A percentile compares a stretch with the other conserved stretches of the same genome.
Evolutionary conservation across 768 basidiomycete species (phyloP).

Genomic region (Butyriboletus loyo): DNA sequence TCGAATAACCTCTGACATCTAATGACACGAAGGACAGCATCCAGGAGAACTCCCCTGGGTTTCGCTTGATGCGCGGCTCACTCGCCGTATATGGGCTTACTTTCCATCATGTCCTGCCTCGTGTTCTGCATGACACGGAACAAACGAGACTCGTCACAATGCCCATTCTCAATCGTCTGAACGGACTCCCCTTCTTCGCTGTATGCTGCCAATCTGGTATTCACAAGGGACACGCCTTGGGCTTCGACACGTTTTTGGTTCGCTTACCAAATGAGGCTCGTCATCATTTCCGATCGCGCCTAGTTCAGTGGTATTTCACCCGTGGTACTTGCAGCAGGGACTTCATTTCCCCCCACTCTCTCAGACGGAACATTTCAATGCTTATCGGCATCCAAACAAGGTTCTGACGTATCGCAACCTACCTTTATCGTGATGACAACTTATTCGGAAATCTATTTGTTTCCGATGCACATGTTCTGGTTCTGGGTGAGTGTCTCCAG

Average conservation of each 20-base stretch:
- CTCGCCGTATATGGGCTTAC: not conserved
- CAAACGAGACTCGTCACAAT: not conserved
- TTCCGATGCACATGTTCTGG: not conserved
- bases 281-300: not conserved
- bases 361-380: constrained; percentile 11
- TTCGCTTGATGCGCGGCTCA: not conserved
- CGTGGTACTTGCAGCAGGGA: not conserved
- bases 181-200: not conserved
- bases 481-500: not conserved
- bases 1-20: not conserved
- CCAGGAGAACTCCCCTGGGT: not conserved
- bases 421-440: not conserved
- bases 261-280: not conserved
- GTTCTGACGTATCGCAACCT: not conserved
- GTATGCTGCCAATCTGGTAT: not conserved
- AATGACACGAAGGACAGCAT: not conserved
- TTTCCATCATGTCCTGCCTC: not conserved
- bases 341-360: not conserved
- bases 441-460: not conserved
- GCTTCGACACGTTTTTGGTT: not conserved
- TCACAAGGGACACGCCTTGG: not conserved
- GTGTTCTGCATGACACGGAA: not conserved
- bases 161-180: not conserved
- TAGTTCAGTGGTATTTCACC: not conserved
- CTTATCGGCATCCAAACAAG: constrained; percentile 3